Conservation (phyloP, 495 filamentous ascomycete genomes). For the Apiosordaria backusii region DNA sequence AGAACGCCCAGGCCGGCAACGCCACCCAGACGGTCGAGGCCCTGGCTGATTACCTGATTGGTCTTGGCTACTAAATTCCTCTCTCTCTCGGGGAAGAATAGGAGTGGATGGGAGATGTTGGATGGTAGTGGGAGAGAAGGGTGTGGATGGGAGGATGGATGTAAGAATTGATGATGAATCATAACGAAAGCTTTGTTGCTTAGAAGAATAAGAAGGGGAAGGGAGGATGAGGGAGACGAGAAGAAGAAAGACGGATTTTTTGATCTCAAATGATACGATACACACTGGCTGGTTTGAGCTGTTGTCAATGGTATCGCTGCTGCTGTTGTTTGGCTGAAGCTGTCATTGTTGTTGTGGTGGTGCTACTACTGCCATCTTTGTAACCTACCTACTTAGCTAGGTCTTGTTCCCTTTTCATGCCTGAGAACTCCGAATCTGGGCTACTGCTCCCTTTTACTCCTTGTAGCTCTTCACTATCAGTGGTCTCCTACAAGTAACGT, state of each 20-base stretch:
- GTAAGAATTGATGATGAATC: neutral
- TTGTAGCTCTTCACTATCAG: neutral
- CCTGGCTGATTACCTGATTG: slow-evolving; percentile 71
- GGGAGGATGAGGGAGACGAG: no score
- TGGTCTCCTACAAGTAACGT: neutral
- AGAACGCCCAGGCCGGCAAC: slow-evolving; percentile 61
- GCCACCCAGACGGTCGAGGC: slow-evolving; percentile 62
- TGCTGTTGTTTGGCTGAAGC: neutral
- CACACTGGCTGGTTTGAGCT: neutral
- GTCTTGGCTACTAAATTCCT: slow-evolving; percentile 60
- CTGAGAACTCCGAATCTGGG: neutral
- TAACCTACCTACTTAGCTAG: neutral
- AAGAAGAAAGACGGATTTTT: neutral
- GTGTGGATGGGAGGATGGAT: neutral
- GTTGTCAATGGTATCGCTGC: neutral
- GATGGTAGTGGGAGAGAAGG: slow-evolving; percentile 4
- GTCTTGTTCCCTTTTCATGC: neutral
- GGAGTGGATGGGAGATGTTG: neutral
- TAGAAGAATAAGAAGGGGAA: neutral
- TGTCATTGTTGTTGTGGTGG: no score
- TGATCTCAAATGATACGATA: neutral
- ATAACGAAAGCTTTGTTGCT: neutral
- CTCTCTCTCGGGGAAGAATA: neutral
- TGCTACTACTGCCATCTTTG: neutral
- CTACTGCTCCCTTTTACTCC: neutral